Evolutionary conservation across 768 basidiomycete species (phyloP).

Genomic region (Saitozyma sp.): DNA sequence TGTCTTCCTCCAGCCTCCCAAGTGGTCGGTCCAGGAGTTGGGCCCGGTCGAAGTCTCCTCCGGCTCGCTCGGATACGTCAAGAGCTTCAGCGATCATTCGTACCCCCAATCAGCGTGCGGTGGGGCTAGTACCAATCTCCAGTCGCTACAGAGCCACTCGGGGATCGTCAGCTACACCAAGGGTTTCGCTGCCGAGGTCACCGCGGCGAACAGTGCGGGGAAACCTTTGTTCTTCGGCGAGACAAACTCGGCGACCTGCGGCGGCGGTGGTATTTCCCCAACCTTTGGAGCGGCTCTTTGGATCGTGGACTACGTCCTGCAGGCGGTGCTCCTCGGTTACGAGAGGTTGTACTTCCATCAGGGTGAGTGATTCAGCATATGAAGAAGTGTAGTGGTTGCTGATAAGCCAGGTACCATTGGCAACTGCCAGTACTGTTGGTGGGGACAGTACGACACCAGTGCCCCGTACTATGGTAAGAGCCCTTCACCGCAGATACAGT

Average conservation of each 20-base stretch:
- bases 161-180: conserved; percentile 53
- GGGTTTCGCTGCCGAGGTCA: conserved; percentile 51
- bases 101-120: conserved; percentile 8
- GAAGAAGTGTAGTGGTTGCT: too few species aligned
- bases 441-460: conserved; percentile 52
- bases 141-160: conserved; percentile 54
- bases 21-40: conserved; percentile 50
- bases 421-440: conserved; percentile 56
- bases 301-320: conserved; percentile 56
- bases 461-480: conserved; percentile 53
- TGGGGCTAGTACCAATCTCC: conserved; percentile 53
- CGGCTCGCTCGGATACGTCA: conserved; percentile 53
- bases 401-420: conserved; percentile 50
- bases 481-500: too few species aligned
- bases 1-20: conserved; percentile 49
- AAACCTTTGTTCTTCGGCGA: conserved; percentile 55
- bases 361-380: neutral
- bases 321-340: conserved; percentile 53
- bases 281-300: conserved; percentile 56
- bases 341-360: conserved; percentile 56
- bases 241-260: conserved; percentile 57
- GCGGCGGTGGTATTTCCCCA: conserved; percentile 56
- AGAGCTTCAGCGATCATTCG: conserved; percentile 50
- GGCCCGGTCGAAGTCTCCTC: conserved; percentile 48
- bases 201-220: conserved; percentile 49